Base-by-base conservation (phyloP, 768 basidiomycete species). In the Pulveroboletus ravenelii region DNA sequence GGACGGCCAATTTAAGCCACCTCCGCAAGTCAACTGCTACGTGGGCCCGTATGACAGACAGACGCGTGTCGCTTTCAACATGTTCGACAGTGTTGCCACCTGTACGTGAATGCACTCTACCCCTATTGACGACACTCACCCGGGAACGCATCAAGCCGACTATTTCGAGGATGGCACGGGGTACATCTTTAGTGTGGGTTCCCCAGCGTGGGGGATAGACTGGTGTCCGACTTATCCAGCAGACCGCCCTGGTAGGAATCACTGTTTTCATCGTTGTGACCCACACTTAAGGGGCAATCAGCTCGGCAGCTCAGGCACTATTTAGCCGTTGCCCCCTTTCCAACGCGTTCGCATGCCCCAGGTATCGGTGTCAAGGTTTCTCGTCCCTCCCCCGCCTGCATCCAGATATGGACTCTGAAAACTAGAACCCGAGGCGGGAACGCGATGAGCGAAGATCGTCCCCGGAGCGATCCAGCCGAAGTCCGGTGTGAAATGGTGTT, bases 191-290 rank as follows among this genome's bases (percentile, higher is more conserved):
- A 89, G 86, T 54, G 86, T 89, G 0, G 96, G 96, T 6, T 88
- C 85, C 3, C 87, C 91, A 0, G 87, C 90, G n/a, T 91, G 88
- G 84, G 90, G 84, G 3, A 62, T 95, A 32, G 92, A 94, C 56
- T 98, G 94, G 94, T 93, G 93, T 65, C 95, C 96, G 3, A 81
- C 85, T 20, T 77, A 86, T 53, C 67, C 73, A 18, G 70, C 76
- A 32, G 82, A 84, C 43, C 75, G 81, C 35, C 54, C 70, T 42
- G 63, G 88, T 88, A 58, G 57, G 75, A 2, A 40, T 13, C 23
- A 7, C 3, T 1, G 12, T 25, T 25, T 17, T 23, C 5, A 6
- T 41, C 12, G 12, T 31, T 6, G 15, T 35, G 30, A 18, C 8
- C 12, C 36, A 46, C 45, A 34, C 37, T 57, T 47, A 31, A 34